These are phyloP conservation scores for Magnusiomyces suaveolens DNA, from an alignment of 1,139 yeast species.

Conservation along the genomic window DNA sequence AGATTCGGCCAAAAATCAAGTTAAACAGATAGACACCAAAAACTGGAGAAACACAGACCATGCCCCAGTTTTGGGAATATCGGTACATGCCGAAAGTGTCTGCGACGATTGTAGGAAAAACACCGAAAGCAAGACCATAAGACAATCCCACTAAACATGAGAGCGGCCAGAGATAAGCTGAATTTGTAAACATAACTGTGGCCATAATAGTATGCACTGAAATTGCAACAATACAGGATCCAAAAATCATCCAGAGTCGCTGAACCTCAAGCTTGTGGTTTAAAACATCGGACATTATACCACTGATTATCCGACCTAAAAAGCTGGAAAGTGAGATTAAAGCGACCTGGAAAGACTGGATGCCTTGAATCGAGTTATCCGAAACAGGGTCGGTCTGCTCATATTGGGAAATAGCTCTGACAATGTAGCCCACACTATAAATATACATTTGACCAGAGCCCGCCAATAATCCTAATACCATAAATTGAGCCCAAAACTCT, in stretches of 20 bases:
- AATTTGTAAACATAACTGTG: conserved; percentile 22
- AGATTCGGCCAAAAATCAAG: conserved; percentile 29
- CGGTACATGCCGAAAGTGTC: conserved; percentile 61
- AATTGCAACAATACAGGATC: conserved; percentile 38
- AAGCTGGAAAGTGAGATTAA: conserved; percentile 55
- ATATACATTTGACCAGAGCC: conserved; percentile 71
- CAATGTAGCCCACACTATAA: conserved; percentile 54
- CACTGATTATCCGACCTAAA: conserved; percentile 54
- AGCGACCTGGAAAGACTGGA: conserved; percentile 66
- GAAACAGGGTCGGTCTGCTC: conserved; percentile 15
- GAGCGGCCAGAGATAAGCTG: conserved; percentile 37
- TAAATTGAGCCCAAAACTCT: conserved; percentile 32
- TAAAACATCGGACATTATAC: conserved; percentile 50
- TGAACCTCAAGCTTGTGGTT: conserved; percentile 44
- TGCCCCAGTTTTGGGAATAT: conserved; percentile 73
- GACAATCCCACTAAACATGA: conserved; percentile 56
- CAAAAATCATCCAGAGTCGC: conserved; percentile 57
- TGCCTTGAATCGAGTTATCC: conserved; percentile 26
- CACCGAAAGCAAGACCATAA: conserved; percentile 67
- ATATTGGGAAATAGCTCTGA: conserved; percentile 39
- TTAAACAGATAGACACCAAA: conserved; percentile 29
- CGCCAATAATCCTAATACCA: conserved; percentile 49
- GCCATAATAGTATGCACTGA: conserved; percentile 26
- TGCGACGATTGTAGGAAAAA: conserved; percentile 65
- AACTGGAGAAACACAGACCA: conserved; percentile 36